Base-by-base conservation (phyloP, 202 grass and related monocot genomes). In the Carex arenaria region DNA sequence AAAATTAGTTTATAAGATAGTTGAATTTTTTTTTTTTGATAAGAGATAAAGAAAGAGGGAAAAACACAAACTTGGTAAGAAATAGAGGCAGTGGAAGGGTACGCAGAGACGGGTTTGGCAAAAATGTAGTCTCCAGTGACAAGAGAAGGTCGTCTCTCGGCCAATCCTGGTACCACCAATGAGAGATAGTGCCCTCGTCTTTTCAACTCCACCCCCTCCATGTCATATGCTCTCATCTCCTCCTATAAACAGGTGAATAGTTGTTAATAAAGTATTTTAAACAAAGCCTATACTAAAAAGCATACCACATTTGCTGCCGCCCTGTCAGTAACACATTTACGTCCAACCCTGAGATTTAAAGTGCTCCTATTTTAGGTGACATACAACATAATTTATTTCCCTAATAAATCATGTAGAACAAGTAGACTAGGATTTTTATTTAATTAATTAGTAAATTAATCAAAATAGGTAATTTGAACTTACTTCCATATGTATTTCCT, bases 401-500 rank as follows among this genome's bases (percentile, higher is more conserved):
- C 51, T 31, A 55, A 34, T 56, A 77, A 75, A 31, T 52, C 52
- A 57, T n/a, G 59, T 17, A 28, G 28, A 56, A 77, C 28, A 57
- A 77, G 7, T 56, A 54, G 4, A n/a, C 10, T 77, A 77, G 3
- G 26, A 77, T 13, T n/a, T 77, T 57, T 56, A 13, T 76, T 54
- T 34, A 56, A 31, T 74, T 28, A 67, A 14, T 51, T 54, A 54
- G 52, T 14, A 14, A 75, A 53, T 75, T 31, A 9, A 55, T 75
- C 22, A 75, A 75, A 55, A 31, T 55, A 32, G 14, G 0, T 6
- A 71, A 53, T 30, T 80, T 64, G 31, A 61, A 88, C 34, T 28
- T 91, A 98, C 95, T 93, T 98, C 95, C 70, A 95, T 69, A 88
- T 95, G 83, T 43, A 98, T 64, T 87, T 98, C 95, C 85, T 98